Evolutionary conservation across 345 rosid genomes (phyloP), one percentile per base, ranked within the genome.

Genomic region (Lumnitzera littorea): DNA sequence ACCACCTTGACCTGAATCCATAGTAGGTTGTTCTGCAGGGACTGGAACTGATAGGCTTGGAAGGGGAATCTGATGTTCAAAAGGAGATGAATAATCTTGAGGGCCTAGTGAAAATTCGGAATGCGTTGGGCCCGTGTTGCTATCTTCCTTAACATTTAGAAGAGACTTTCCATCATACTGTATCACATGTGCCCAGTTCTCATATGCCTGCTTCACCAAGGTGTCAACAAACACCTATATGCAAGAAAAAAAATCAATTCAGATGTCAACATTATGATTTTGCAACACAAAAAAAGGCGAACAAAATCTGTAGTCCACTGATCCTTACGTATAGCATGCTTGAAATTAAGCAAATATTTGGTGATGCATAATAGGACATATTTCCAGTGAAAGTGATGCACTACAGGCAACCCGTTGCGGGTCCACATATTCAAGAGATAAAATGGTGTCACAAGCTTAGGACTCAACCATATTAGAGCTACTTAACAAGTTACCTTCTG

Each of bases 131-230:
- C 59, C 80, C 17, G 63, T 3, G 55, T 57, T 76, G 63, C 71
- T 77, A 51, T 62, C 72, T 76, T 88, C 82, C 65, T 77, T 73
- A 64, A 74, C 73, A 70, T 69, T 74, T 67, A 80, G 55, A 46
- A 84, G 80, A 57, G 97, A 88, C 67, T 86, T 86, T 60, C 88
- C 88, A 63, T 94, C 97, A 76, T 88, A 88, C 73, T 91, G 97
- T 50, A 86, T 63, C 5, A 91, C 97, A 56, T 82, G 89, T 73
- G 72, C 81, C 99, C 99, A 94, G 51, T 91, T 91, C n/a, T 91
- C 99, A 74, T 94, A 94, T 2, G 99, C 97, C 78, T 91, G 86
- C 78, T 79, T 94, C 78, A 94, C 97, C 71, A 83, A 74, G 24
- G 84, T 71, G 70, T 94, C 99, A 13, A 91, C 95, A 60, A 80